Percentiles rank a stretch among this genome's conserved stretches.
phyloP scores from a whole-genome alignment of 208 protist species.

The Crithidia thermophila region DNA sequence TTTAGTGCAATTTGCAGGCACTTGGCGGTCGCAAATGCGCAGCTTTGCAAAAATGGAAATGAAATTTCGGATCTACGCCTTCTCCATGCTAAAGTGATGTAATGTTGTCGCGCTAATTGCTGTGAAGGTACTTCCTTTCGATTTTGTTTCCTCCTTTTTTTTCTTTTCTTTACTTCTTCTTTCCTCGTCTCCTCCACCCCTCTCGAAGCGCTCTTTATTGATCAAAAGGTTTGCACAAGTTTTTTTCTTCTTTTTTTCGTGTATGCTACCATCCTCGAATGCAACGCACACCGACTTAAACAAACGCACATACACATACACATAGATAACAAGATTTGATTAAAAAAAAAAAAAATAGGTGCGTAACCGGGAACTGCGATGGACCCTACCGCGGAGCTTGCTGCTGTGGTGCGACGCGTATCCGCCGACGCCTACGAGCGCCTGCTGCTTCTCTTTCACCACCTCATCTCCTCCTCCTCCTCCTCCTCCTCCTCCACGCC shows the following conservation, averaged over 20 bases:
- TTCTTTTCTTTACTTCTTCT: not conserved
- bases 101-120: too few relatives aligned
- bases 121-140: not conserved
- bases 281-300: not conserved
- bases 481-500: not conserved
- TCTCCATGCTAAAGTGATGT: too few relatives aligned
- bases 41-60: too few relatives aligned
- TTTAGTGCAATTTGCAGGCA: too few relatives aligned
- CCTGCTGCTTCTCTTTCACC: conserved; percentile 35
- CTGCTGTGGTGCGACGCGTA: conserved; percentile 43
- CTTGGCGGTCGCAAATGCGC: too few relatives aligned
- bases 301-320: not conserved
- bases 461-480: conserved; percentile 6
- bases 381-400: conserved; percentile 32
- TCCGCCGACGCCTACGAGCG: conserved; percentile 31
- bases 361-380: not conserved
- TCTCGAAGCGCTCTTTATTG: not conserved
- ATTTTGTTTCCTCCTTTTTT: not conserved
- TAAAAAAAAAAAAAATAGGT: not conserved
- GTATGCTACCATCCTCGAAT: not conserved
- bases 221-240: not conserved
- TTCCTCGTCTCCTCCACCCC: not conserved
- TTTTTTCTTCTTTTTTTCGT: not conserved
- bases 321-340: not conserved
- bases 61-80: too few relatives aligned